A percentile compares a stretch with the other conserved stretches of the same genome.
phyloP scores from a whole-genome alignment of 805 yeast species.

The Myxozyma vanderwaltii region DNA sequence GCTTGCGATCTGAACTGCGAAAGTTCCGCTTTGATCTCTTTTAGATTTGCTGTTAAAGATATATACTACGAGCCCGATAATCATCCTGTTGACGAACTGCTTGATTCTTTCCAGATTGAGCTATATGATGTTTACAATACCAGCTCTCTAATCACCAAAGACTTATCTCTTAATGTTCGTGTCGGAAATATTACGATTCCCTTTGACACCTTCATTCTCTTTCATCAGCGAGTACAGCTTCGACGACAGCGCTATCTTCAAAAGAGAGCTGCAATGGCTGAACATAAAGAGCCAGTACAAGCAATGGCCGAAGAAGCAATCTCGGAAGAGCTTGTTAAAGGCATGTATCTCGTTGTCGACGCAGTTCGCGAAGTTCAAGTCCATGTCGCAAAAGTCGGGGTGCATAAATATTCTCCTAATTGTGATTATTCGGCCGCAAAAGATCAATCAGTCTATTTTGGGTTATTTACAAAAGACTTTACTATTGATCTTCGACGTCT shows the following conservation, averaged over 20 bases:
- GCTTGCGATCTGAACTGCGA: not conserved
- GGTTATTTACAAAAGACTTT: constrained; percentile 41
- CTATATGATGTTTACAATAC: constrained; percentile 17
- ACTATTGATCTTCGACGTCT: constrained; percentile 44
- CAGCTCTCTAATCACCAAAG: not conserved
- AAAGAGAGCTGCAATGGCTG: not conserved
- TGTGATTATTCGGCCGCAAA: not conserved
- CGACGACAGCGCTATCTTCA: not conserved
- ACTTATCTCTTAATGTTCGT: constrained; percentile 16
- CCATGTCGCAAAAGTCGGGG: constrained; percentile 41
- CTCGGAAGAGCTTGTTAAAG: constrained; percentile 23
- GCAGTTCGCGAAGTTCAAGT: constrained; percentile 45
- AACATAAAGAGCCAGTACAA: not conserved
- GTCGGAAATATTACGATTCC: constrained; percentile 29
- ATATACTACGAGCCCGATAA: constrained; percentile 21
- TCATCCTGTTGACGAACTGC: constrained; percentile 17
- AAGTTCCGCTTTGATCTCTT: constrained; percentile 5
- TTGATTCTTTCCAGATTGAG: constrained; percentile 26
- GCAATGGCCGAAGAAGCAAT: not conserved
- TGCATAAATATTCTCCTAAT: constrained; percentile 38
- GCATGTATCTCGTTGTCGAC: constrained; percentile 39
- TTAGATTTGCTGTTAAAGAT: constrained; percentile 25
- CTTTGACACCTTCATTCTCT: constrained; percentile 26
- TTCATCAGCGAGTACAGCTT: constrained; percentile 3
- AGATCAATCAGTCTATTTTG: constrained; percentile 11